Base-by-base conservation (phyloP, 2,329 filamentous ascomycete genomes). In the Thyridium curvatum region DNA sequence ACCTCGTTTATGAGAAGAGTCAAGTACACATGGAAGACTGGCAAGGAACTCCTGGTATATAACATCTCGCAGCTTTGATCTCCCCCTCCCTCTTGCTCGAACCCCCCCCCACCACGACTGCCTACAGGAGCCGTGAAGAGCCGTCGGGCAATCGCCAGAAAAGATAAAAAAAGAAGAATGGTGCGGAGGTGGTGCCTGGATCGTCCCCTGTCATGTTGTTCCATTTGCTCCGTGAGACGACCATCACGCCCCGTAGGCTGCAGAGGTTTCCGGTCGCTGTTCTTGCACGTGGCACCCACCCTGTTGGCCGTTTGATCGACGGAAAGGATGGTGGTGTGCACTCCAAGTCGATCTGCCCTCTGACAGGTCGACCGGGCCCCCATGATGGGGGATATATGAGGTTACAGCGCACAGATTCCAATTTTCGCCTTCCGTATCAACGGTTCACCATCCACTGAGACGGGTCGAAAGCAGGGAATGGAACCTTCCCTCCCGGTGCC, bases 351-450 rank as follows among this genome's bases (percentile, higher is more conserved):
- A 29, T 29, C 26, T 29, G 18, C 5, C n/a, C 30, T 29, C 35
- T 37, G 35, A 37, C 26, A 31, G 35, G 35, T 29, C 21, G 21
- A 26, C 21, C 21, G 21, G n/a, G 15, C 35, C 35, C 18, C 14
- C 28, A 29, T 16, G 18, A n/a, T 37, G 35, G 35, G 30, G 35
- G 35, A 37, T 37, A 37, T 31, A 37, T 37, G 35, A 37, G 35
- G 35, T 29, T 29, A 31, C 35, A 29, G 30, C 28, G 35, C 35
- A 37, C 35, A 37, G 35, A 37, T 35, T n/a, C n/a, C n/a, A 12
- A 26, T 16, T 17, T 26, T 26, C 18, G 7, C 13, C 18, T 15
- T 37, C 26, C 26, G 8, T 37, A 37, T 37, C 35, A 18, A 17
- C 26, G 14, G 15, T 31, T 16, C 28, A 12, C 16, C 28, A 16